Evolutionary conservation across 1,284 basidiomycete species (phyloP).

Genomic region (Rhodotorula sp.): DNA sequence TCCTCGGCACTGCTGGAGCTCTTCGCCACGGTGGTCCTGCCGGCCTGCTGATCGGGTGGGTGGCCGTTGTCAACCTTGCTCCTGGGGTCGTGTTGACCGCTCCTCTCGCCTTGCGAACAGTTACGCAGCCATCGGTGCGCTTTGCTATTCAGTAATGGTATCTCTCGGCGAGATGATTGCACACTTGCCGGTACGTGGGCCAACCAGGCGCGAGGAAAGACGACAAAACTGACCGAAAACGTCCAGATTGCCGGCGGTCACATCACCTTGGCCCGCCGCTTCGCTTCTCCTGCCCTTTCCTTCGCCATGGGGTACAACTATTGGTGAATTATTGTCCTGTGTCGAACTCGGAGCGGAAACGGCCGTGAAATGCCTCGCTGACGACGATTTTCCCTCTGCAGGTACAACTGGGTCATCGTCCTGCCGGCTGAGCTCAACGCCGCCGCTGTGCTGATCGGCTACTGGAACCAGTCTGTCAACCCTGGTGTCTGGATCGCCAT

Average conservation of each 20-base stretch:
- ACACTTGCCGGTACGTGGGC: conserved; percentile 59
- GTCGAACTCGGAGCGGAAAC: too few species aligned
- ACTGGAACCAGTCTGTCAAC: conserved; percentile 55
- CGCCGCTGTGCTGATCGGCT: conserved; percentile 52
- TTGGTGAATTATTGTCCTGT: conserved; percentile 12
- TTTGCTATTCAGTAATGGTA: conserved; percentile 52
- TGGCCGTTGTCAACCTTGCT: conserved; percentile 22
- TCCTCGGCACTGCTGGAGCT: conserved; percentile 47
- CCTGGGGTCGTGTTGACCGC: neutral
- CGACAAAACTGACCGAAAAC: too few species aligned
- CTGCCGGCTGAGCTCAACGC: conserved; percentile 54
- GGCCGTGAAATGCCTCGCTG: neutral
- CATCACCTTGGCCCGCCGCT: conserved; percentile 61
- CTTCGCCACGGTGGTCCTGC: conserved; percentile 60
- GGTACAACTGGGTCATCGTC: conserved; percentile 44
- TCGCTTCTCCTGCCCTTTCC: conserved; percentile 74
- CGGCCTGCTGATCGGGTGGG: conserved; percentile 40
- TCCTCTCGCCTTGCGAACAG: neutral
- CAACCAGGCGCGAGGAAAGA: conserved; percentile 62
- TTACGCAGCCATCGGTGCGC: conserved; percentile 49
- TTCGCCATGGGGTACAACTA: conserved; percentile 72
- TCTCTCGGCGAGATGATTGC: conserved; percentile 59
- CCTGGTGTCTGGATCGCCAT: conserved; percentile 76
- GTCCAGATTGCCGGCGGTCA: conserved; percentile 2
- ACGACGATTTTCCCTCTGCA: neutral